These are phyloP conservation scores for Cerrena zonata DNA, from an alignment of 1,284 basidiomycete species.

Conservation along the genomic window DNA sequence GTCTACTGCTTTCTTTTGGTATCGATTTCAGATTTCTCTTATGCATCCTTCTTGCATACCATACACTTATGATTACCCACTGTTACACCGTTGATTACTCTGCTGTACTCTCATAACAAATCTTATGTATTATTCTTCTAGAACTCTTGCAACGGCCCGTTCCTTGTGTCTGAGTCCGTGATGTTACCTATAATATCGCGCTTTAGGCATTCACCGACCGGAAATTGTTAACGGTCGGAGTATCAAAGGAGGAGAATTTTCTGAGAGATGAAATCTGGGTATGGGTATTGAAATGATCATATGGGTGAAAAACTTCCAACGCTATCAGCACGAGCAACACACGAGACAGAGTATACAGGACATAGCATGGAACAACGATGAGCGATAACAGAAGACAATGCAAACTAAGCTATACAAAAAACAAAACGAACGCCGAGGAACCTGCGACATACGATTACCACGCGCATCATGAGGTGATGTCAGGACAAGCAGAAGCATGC, in stretches of 20 bases:
- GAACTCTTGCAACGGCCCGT: too few relatives aligned
- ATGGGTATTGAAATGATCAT: too few relatives aligned
- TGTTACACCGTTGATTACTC: neutral
- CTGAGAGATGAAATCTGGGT: too few relatives aligned
- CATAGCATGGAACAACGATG: neutral
- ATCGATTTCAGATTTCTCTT: neutral
- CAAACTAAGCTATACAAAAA: neutral
- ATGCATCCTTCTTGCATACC: neutral
- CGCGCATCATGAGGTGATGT: neutral
- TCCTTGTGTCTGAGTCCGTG: neutral
- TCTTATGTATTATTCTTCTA: neutral
- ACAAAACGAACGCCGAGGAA: neutral
- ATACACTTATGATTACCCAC: neutral
- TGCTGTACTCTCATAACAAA: neutral
- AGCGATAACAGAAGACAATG: neutral
- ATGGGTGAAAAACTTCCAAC: too few relatives aligned
- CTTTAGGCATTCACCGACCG: neutral
- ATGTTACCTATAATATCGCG: neutral
- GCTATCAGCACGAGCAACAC: neutral
- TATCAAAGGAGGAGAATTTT: too few relatives aligned
- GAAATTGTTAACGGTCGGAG: too few relatives aligned
- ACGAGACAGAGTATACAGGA: neutral
- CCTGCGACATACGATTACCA: neutral
- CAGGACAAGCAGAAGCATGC: neutral
- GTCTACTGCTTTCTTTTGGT: too few relatives aligned